Evolutionary conservation across 1,284 basidiomycete species (phyloP).

Genomic region (Violaceomyces palustris): DNA sequence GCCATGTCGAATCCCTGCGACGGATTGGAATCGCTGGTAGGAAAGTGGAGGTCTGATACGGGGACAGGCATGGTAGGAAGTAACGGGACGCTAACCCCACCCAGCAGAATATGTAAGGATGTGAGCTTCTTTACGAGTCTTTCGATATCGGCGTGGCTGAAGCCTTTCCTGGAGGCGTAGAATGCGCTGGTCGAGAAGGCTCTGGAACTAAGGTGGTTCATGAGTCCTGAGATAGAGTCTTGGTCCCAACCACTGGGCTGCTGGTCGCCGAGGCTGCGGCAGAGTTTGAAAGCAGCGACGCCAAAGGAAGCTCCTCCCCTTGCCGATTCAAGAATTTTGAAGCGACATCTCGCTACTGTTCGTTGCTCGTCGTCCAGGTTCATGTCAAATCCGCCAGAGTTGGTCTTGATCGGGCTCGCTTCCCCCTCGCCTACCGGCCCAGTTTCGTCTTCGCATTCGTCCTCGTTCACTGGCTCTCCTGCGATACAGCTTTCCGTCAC

Average conservation of each 20-base stretch:
- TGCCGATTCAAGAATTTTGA: neutral
- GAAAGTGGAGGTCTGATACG: conserved; percentile 7
- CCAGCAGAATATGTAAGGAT: neutral
- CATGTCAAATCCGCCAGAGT: conserved; percentile 2
- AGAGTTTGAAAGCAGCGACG: neutral
- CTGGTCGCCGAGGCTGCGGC: neutral
- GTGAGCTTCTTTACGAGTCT: neutral
- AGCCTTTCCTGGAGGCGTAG: too few relatives aligned
- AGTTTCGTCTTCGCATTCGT: conserved; percentile 10
- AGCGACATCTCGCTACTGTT: neutral
- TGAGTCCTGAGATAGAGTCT: neutral
- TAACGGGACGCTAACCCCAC: neutral
- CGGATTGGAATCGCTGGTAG: conserved; percentile 1
- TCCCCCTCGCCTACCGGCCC: neutral
- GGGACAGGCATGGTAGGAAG: neutral
- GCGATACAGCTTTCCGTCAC: neutral
- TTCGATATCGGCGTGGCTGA: too few relatives aligned
- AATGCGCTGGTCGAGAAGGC: neutral
- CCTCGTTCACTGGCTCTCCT: neutral
- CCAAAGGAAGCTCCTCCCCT: neutral
- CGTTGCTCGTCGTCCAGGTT: neutral
- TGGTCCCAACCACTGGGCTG: neutral
- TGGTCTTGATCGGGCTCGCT: neutral
- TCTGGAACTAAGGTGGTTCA: neutral
- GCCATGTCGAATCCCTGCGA: conserved; percentile 6